Base-by-base conservation (phyloP, 768 basidiomycete genomes). In the Cystobasidium ongulense region DNA sequence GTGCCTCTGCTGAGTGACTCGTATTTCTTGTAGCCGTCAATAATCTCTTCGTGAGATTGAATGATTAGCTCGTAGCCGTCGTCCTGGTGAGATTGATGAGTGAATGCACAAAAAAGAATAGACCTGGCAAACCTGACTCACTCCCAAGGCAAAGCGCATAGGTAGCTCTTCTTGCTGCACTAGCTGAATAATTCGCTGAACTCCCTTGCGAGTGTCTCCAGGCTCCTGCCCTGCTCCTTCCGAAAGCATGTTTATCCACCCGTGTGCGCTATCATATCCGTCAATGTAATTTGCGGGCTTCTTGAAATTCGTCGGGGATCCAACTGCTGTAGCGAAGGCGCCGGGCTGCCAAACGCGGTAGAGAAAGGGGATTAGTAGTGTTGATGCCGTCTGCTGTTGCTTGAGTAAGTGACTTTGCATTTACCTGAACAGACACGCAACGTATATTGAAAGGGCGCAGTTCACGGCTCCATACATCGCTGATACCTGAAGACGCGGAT, bases 341-440 rank as follows among this genome's bases (percentile, higher is more conserved):
- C 68, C 65, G 18, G 65, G 65, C 65, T 67, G 15, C 23, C 15
- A 67, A 11, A 8, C 25, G 18, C 36, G 39, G 27, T 18, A 50
- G 39, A 41, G n/a, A 8, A 23, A 17, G 27, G 7, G 41, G 23
- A 13, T 13, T 8, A 21, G 43, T 50, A 67, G 13, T 13, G 62
- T 63, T 13, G 57, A 17, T 38, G 18, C 46, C 25, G n/a, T n/a
- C n/a, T n/a, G n/a, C n/a, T n/a, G n/a, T n/a, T n/a, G n/a, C n/a
- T n/a, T n/a, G 25, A 36, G 23, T 13, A 57, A 38, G 39, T 68
- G 46, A 11, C 10, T 41, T 38, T 25, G 25, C 15, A 36, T 21
- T 57, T 59, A n/a, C 65, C 65, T 67, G 65, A 10, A 67, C 31
- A 10, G 65, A 67, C 4, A 67, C 65, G 65, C 65, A 67, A n/a